A percentile compares a stretch with the other conserved stretches of the same genome.
Evolutionary conservation across 441 rosid genomes (phyloP).

Genomic region (Capsella rubella): DNA sequence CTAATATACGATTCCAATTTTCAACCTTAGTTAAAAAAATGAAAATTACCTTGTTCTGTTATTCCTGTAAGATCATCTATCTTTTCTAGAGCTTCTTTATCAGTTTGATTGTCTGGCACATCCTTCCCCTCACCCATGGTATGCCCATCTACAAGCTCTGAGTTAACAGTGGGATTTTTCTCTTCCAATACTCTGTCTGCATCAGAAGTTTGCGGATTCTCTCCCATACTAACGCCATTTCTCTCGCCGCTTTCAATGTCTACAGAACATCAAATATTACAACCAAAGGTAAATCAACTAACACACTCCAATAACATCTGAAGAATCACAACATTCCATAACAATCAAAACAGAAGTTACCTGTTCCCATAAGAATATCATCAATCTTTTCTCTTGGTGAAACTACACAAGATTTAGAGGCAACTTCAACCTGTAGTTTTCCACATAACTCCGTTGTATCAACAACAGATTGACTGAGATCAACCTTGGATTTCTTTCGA

Average conservation of each 20-base stretch:
- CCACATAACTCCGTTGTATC: neutral
- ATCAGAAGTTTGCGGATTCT: constrained; percentile 1
- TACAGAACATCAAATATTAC: constrained; percentile 8
- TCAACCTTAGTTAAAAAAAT: neutral
- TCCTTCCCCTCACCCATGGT: neutral
- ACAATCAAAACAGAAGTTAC: neutral
- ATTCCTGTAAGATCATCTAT: constrained; percentile 15
- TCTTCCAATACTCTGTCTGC: neutral
- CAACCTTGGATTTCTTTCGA: constrained; percentile 12
- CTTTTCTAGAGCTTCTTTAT: constrained; percentile 11
- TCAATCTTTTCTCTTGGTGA: neutral
- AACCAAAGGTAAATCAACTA: constrained; percentile 3
- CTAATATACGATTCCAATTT: neutral
- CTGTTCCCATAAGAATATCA: neutral
- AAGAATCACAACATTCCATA: neutral
- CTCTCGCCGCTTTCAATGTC: neutral
- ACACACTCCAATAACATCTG: neutral
- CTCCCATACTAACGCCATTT: constrained; percentile 3
- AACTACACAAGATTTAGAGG: neutral
- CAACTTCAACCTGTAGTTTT: neutral
- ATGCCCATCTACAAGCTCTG: constrained; percentile 11
- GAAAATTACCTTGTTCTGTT: constrained; percentile 11
- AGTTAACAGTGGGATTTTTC: neutral
- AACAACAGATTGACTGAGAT: neutral
- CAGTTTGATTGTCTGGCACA: constrained; percentile 1